These are phyloP conservation scores for Backusella mclennaniae DNA, from an alignment of 192 early-diverging fungal species.

Conservation along the genomic window DNA sequence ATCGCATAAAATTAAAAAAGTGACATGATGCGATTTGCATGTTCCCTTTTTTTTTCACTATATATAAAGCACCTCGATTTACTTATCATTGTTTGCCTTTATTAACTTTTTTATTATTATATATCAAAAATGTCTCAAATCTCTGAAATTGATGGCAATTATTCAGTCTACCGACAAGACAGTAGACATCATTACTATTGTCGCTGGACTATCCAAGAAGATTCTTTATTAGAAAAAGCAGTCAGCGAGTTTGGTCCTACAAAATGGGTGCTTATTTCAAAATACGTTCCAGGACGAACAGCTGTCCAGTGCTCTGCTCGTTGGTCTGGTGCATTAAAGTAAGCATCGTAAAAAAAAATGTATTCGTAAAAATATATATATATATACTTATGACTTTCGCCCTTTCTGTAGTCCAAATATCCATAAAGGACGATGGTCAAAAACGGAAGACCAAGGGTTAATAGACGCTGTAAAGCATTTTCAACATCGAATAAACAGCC, in stretches of 20 bases:
- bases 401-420: slow-evolving; percentile 19
- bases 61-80: not conserved
- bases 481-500: not conserved
- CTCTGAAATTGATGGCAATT: not conserved
- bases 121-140: not conserved
- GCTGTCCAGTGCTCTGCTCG: slow-evolving; percentile 47
- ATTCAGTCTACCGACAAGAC: not conserved
- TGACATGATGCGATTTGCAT: not conserved
- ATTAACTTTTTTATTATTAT: not conserved
- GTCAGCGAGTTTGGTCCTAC: slow-evolving; percentile 39
- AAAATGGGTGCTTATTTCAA: slow-evolving; percentile 43
- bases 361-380: not conserved
- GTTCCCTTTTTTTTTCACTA: not conserved
- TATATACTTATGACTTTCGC: not conserved
- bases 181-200: not conserved
- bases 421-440: slow-evolving; percentile 25
- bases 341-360: not conserved
- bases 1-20: not conserved
- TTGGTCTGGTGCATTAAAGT: slow-evolving; percentile 48
- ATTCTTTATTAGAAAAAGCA: slow-evolving; percentile 33
- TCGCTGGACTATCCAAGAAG: slow-evolving; percentile 43
- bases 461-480: slow-evolving; percentile 7
- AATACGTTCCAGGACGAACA: slow-evolving; percentile 42
- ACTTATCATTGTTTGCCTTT: not conserved
- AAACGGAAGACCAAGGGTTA: slow-evolving; percentile 21